Conservation (phyloP, 148 eudicot species). For the Nepenthes gracilis region DNA sequence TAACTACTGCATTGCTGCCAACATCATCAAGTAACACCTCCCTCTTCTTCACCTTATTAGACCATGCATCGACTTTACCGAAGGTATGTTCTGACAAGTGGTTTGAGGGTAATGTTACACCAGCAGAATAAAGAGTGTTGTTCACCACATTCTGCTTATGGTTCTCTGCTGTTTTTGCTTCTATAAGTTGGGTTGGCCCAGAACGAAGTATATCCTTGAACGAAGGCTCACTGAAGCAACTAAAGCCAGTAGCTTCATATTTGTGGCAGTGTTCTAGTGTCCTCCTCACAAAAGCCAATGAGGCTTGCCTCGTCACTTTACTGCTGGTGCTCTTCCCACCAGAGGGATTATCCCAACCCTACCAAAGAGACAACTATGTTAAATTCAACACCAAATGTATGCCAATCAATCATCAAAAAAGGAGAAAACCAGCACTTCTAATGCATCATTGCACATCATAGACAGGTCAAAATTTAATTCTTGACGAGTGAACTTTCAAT, state of each 20-base stretch:
- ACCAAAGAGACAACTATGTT: conserved; percentile 5
- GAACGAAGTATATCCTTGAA: conserved; percentile 39
- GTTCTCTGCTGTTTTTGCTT: conserved; percentile 13
- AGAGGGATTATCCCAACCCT: conserved; percentile 35
- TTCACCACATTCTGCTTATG: conserved; percentile 22
- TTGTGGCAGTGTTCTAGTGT: conserved; percentile 32
- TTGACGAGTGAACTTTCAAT: no score
- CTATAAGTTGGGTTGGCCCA: conserved; percentile 19
- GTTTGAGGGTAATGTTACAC: conserved; percentile 11
- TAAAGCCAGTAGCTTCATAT: conserved; percentile 41
- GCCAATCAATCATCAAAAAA: no score
- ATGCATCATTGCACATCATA: no score
- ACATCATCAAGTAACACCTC: conserved; percentile 50
- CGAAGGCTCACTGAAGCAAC: conserved; percentile 47
- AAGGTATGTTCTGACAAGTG: conserved; percentile 19
- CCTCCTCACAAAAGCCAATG: conserved; percentile 43
- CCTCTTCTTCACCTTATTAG: conserved; percentile 35
- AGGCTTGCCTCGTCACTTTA: conserved; percentile 53
- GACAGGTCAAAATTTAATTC: no score
- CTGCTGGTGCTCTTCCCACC: conserved; percentile 38
- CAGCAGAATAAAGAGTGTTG: conserved; percentile 23
- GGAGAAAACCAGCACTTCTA: no score
- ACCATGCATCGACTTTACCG: conserved; percentile 34
- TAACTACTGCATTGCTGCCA: conserved; percentile 26
- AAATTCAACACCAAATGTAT: no score